Percentiles rank a stretch among this genome's conserved stretches.
Evolutionary conservation across 1,284 basidiomycete genomes (phyloP).

Genomic region (Pseudozyma hubeiensis): DNA sequence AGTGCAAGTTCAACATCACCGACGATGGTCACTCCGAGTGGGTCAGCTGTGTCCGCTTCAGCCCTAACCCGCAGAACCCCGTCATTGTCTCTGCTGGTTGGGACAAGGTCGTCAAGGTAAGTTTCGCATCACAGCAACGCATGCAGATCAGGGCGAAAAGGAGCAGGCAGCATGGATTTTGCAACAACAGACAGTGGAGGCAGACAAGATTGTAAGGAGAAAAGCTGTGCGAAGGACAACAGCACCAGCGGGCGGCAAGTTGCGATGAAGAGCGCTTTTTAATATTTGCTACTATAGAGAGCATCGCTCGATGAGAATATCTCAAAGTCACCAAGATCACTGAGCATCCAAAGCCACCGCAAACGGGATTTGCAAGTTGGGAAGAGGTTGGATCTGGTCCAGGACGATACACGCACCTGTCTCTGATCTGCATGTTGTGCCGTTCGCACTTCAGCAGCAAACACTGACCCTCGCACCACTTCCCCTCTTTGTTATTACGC

Average conservation of each 20-base stretch:
- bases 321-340: constrained; percentile 81
- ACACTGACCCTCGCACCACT: constrained; percentile 7
- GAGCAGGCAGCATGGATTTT: background rate
- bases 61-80: constrained; percentile 96
- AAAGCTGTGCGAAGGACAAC: too few species aligned
- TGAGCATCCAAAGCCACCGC: constrained; percentile 70
- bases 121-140: constrained; percentile 63
- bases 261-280: constrained; percentile 70
- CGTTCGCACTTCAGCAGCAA: background rate
- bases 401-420: background rate
- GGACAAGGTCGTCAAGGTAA: constrained; percentile 99
- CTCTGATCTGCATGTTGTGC: constrained; percentile 8
- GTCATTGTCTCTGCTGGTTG: constrained; percentile 99
- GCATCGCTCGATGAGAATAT: constrained; percentile 76
- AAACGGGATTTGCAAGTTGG: constrained; percentile 3
- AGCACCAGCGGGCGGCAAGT: constrained; percentile 1
- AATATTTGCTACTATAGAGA: constrained; percentile 88
- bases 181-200: too few species aligned
- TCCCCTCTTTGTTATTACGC: background rate
- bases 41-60: constrained; percentile 99
- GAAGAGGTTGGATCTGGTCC: background rate
- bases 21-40: constrained; percentile 84
- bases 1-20: constrained; percentile 99
- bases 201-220: too few species aligned
- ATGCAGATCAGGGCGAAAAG: constrained; percentile 43